Evolutionary conservation across 2,329 filamentous ascomycete genomes (phyloP), one percentile per base, ranked within the genome.

Genomic region (Botrytis deweyae): DNA sequence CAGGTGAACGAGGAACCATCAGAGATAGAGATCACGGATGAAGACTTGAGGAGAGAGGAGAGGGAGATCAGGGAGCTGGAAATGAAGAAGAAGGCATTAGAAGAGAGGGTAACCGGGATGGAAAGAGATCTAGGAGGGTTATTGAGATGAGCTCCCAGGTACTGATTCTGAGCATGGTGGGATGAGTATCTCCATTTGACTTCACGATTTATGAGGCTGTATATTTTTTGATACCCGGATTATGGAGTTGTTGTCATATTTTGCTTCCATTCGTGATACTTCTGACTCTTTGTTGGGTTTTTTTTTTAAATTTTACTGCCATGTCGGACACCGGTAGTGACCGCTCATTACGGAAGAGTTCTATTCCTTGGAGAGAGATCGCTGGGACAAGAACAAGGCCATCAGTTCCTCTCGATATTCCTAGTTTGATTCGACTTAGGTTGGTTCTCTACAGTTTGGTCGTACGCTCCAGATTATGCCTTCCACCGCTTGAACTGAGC

Each of bases 31-130:
- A 82, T 89, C 83, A 93, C 90, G 0, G 90, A 92, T 76, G 91
- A 93, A 71, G 91, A 94, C 78, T 80, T 94, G 72, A 85, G 86
- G 76, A 85, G 85, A 74, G 92, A 93, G 79, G 92, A 94, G 80
- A 91, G 91, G 71, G 91, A 90, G 80, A 81, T 92, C 73, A 83
- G 84, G 74, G 88, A 89, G 75, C 82, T 93, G 52, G 91, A 93
- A 80, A 82, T 82, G 74, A 91, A 87, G 82, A 92, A 92, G 83
- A 86, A 84, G 70, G 84, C 82, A 10, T 81, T 93, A 20, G 90
- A 92, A 79, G 87, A 88, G 36, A 85, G 90, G 49, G 89, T 92
- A n/a, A 87, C 84, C 64, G 89, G 88, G 2, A 91, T 92, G 88
- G 90, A 91, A 75, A 87, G 86, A 78, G 90, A 92, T 80, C 84